Base-by-base conservation (phyloP, 805 yeast species). In the Zygosaccharomyces kombuchaensis region DNA sequence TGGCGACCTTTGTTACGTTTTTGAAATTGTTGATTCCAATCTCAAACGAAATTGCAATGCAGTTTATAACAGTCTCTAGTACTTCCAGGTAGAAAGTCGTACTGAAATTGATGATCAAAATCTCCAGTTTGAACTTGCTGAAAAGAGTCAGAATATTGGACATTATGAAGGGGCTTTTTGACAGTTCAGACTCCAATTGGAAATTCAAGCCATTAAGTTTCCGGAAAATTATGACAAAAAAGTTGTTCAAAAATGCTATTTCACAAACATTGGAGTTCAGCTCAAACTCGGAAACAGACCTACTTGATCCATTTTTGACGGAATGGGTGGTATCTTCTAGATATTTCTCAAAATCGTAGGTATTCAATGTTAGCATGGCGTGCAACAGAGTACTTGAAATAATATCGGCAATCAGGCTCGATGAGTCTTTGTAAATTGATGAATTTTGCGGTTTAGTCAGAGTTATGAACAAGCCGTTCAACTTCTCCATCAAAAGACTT, bases 371-470 rank as follows among this genome's bases (percentile, higher is more conserved):
- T 41, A 59, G 67, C 21, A 56, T 29, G 6, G 48, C 47, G 3
- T 70, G 59, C 3, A 75, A 62, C 38, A 75, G 64, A 6, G 70
- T 58, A 10, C 64, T 58, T 1, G 76, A 57, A 4, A 76, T 50
- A 1, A 69, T 58, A 22, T 62, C 59, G 9, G 55, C 53, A 17
- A 74, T 56, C 31, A 61, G 62, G 3, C 66, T 63, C 25, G 64
- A 51, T 5, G 63, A 53, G n/a, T 52, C 54, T 26, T 52, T 55
- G 45, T 64, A 70, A 7, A 59, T 59, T 0, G 54, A 41, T 0
- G 64, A 53, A 45, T 67, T 66, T 42, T 64, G 65, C 1, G 69
- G 60, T 31, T 66, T 65, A 1, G 50, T 59, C 43, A 68, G 36
- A 0, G 69, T 57, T 9, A 66, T 38, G 3, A 63, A 43, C 37